Evolutionary conservation across 2,329 filamentous ascomycete genomes (phyloP).

Genomic region (Calonectria leucothoes): DNA sequence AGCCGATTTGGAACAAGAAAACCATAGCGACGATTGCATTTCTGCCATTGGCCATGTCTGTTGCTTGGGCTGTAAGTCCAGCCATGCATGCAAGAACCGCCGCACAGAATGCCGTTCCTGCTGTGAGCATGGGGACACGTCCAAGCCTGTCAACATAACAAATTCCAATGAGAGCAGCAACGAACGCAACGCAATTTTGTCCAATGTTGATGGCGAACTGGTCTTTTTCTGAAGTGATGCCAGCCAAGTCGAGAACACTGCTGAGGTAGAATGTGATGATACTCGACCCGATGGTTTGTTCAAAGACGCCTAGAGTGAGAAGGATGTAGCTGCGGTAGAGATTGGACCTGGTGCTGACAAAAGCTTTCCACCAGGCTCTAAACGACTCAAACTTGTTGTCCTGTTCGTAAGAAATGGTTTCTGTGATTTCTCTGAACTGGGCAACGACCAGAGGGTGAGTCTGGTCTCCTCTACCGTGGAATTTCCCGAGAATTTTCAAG

Average conservation of each 20-base stretch:
- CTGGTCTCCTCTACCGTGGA: conserved; percentile 53
- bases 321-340: conserved; percentile 24
- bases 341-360: conserved; percentile 11
- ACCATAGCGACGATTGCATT: conserved; percentile 27
- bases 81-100: conserved; percentile 23
- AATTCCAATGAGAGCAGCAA: conserved; percentile 15
- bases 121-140: conserved; percentile 19
- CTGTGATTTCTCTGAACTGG: conserved; percentile 51
- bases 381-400: conserved; percentile 23
- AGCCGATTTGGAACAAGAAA: conserved; percentile 27
- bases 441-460: conserved; percentile 53
- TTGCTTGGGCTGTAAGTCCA: conserved; percentile 20
- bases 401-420: conserved; percentile 41
- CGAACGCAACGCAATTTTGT: conserved; percentile 22
- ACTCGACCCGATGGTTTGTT: conserved; percentile 25
- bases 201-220: conserved; percentile 27
- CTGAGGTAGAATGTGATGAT: conserved; percentile 29
- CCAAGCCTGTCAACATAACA: conserved; percentile 20
- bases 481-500: conserved; percentile 36
- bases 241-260: conserved; percentile 23
- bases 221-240: conserved; percentile 24
- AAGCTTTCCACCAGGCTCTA: conserved; percentile 25
- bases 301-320: conserved; percentile 24
- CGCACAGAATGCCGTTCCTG: conserved; percentile 20
- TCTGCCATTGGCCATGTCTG: conserved; percentile 8